Percentiles rank a stretch among this genome's conserved stretches.
Conservation (phyloP, 805 yeast species). For the Wickerhamiella occidentalis region DNA sequence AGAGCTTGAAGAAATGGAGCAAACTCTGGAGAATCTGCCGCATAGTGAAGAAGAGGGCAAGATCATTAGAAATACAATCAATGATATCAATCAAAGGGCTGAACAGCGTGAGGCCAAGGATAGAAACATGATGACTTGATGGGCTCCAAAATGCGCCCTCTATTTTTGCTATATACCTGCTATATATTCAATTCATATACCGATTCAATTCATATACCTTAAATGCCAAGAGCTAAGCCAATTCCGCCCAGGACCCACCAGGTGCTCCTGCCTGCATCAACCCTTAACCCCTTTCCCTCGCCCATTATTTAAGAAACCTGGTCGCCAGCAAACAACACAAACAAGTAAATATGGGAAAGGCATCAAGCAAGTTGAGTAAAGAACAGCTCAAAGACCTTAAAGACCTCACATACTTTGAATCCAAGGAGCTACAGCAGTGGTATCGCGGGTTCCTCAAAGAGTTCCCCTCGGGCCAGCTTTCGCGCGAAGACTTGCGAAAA, state of each 20-base stretch:
- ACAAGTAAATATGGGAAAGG: conserved; percentile 62
- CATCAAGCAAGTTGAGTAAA: conserved; percentile 81
- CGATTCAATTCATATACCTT: too few species aligned
- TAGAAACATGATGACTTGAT: not conserved
- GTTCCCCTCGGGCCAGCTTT: conserved; percentile 81
- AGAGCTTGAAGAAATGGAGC: conserved; percentile 49
- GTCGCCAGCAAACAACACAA: not conserved
- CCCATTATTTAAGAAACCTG: not conserved
- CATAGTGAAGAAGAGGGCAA: not conserved
- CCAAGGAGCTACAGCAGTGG: conserved; percentile 95
- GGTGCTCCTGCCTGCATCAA: too few species aligned
- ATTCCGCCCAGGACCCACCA: not conserved
- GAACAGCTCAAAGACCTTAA: conserved; percentile 78
- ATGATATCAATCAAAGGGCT: not conserved
- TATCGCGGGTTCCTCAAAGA: conserved; percentile 91
- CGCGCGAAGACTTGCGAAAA: conserved; percentile 77
- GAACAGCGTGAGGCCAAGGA: conserved; percentile 1
- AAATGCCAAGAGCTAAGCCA: not conserved
- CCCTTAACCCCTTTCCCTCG: not conserved
- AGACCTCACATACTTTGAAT: conserved; percentile 80
- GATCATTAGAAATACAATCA: not conserved
- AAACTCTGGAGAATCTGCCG: conserved; percentile 1
- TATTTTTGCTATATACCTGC: too few species aligned
- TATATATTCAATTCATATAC: too few species aligned
- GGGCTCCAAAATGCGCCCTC: too few species aligned